Base-by-base conservation (phyloP, 1,284 basidiomycete species). In the Trichosporon sp. region DNA sequence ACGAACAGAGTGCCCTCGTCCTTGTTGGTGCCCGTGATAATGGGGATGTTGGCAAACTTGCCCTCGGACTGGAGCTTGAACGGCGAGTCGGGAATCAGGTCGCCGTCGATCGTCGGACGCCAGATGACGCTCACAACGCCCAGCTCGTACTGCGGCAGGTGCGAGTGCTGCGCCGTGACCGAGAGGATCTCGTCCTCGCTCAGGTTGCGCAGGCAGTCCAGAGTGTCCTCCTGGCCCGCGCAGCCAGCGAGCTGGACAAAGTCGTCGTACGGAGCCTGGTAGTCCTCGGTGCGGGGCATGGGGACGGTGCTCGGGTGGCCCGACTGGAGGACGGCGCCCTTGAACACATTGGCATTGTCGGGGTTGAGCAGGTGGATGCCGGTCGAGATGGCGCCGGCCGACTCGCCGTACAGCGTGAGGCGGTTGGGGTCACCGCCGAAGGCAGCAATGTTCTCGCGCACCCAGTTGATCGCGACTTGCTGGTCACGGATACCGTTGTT, bases 401-500 rank as follows among this genome's bases (percentile, higher is more conserved):
- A 74, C 61, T 81, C 73, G 11, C 81, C 81, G 65, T 74, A 75
- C 19, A 80, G 69, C 1, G 79, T 81, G 1, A 80, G 73, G 67
- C 80, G 78, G 19, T 67, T 64, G 14, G 73, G 70, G 65, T 84
- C 78, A n/a, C 84, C 84, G 5, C 84, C 83, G 64, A 84, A 84
- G 1, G 71, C 72, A 34, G 68, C 69, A 59, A 84, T 82, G 65
- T 84, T 79, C 58, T 78, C 52, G 36, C 82, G 79, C 0, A 84
- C 78, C 83, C 83, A 85, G 61, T 82, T 69, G 4, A 85, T 73
- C 0, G 79, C 82, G 25, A 80, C 72, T 3, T 78, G 72, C 63
- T 84, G 80, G 66, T 85, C 83, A 58, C 70, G 68, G n/a, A 81
- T 60, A n/a, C 80, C 81, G 7, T 80, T 71, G 62, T 81, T 81